Evolutionary conservation across 768 basidiomycete species (phyloP).

Genomic region (Aureoboletus auriporus): DNA sequence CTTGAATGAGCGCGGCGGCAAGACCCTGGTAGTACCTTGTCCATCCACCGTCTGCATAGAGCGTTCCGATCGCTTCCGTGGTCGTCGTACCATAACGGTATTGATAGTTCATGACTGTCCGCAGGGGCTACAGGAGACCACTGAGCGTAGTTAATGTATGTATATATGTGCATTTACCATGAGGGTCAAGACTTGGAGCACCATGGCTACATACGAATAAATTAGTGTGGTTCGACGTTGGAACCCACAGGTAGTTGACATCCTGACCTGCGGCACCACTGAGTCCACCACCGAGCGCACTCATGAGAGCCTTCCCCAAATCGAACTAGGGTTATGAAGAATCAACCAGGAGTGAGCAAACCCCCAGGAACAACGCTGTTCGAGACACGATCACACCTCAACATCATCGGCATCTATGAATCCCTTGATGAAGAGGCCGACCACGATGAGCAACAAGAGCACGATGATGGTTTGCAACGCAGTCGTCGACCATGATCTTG

Average conservation of each 20-base stretch:
- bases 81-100: constrained; percentile 84
- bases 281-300: constrained; percentile 84
- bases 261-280: constrained; percentile 77
- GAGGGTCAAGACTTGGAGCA: constrained; percentile 85
- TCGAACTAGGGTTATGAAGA: constrained; percentile 59
- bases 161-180: constrained; percentile 44
- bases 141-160: not conserved
- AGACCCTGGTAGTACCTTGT: constrained; percentile 88
- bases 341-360: constrained; percentile 37
- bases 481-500: constrained; percentile 11
- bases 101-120: constrained; percentile 98
- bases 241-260: not conserved
- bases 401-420: constrained; percentile 67
- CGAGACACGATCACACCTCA: constrained; percentile 42
- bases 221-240: constrained; percentile 1
- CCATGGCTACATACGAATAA: constrained; percentile 61
- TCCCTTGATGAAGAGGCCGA: constrained; percentile 61
- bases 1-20: constrained; percentile 80
- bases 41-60: constrained; percentile 78
- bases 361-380: constrained; percentile 35
- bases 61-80: constrained; percentile 56
- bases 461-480: constrained; percentile 32
- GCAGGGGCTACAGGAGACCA: constrained; percentile 56
- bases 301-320: constrained; percentile 66
- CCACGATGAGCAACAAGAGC: constrained; percentile 33